phyloP scores from a whole-genome alignment of 352 stramenopile genomes.

The Phytophthora melonis region DNA sequence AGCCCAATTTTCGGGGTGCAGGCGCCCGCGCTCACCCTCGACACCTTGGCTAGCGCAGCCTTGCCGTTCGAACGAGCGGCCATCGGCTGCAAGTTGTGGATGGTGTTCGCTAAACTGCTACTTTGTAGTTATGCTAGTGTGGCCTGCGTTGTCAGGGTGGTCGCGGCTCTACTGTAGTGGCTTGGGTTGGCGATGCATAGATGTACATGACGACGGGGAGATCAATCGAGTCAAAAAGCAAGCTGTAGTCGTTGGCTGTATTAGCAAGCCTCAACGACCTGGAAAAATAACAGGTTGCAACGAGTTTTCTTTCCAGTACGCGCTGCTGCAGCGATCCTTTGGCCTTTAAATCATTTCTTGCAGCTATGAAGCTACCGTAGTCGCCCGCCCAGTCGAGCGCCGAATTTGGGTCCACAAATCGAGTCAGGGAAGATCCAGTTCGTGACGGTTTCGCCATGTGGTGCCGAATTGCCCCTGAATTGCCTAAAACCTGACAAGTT shows the following conservation, averaged over 20 bases:
- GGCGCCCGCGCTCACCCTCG: background rate
- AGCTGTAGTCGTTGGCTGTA: background rate
- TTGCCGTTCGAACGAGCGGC: background rate
- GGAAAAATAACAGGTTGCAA: background rate
- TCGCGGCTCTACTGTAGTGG: background rate
- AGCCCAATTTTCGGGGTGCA: background rate
- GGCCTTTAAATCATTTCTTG: background rate
- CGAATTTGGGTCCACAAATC: slow-evolving; percentile 1
- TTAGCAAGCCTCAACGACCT: background rate
- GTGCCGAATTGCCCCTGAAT: slow-evolving; percentile 14
- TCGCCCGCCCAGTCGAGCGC: background rate
- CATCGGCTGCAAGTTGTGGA: background rate
- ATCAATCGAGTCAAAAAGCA: background rate
- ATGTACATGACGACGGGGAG: no score
- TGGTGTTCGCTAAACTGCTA: background rate
- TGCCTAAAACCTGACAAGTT: slow-evolving; percentile 11
- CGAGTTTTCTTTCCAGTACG: background rate
- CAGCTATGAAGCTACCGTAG: background rate
- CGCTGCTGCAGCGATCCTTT: background rate
- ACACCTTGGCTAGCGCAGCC: background rate
- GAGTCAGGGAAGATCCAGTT: slow-evolving; percentile 29
- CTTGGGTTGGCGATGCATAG: no score
- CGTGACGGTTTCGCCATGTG: slow-evolving; percentile 26
- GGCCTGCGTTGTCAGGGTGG: background rate
- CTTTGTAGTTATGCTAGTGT: background rate